Conservation (phyloP, 768 basidiomycete genomes). For the Lyophyllum decastes region DNA sequence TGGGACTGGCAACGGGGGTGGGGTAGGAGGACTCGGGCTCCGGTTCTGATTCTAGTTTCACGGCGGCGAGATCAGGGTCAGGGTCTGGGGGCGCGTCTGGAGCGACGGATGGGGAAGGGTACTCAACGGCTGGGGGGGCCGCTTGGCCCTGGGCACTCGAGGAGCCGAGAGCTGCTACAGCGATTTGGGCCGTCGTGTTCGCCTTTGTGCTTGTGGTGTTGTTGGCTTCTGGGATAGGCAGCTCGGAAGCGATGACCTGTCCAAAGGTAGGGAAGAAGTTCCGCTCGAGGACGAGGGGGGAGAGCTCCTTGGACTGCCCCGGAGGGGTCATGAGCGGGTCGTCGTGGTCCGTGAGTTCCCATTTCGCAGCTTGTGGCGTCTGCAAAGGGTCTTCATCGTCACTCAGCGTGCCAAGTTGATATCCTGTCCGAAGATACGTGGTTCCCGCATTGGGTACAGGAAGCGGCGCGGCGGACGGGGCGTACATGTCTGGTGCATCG, state of each 20-base stretch:
- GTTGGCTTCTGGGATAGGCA: not conserved
- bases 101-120: conserved; percentile 16
- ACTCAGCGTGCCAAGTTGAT: not conserved
- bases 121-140: conserved; percentile 21
- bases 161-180: not conserved
- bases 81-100: conserved; percentile 1
- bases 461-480: conserved; percentile 20
- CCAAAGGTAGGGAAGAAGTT: conserved; percentile 12
- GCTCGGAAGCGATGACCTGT: not conserved
- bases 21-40: conserved; percentile 9
- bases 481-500: conserved; percentile 2
- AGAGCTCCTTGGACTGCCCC: conserved; percentile 16
- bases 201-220: not conserved
- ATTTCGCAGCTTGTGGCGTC: conserved; percentile 11
- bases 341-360: conserved; percentile 17
- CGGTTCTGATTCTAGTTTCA: not conserved
- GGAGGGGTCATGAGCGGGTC: conserved; percentile 23
- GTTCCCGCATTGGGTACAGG: conserved; percentile 26
- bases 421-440: conserved; percentile 4
- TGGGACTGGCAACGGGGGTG: conserved; percentile 9
- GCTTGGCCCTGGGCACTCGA: not conserved
- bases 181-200: conserved; percentile 1
- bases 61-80: conserved; percentile 15
- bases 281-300: conserved; percentile 14
- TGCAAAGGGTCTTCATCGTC: conserved; percentile 8